Percentiles rank a stretch among this genome's conserved stretches.
Conservation (phyloP, 768 basidiomycete species). For the Lentinus brumalis region DNA sequence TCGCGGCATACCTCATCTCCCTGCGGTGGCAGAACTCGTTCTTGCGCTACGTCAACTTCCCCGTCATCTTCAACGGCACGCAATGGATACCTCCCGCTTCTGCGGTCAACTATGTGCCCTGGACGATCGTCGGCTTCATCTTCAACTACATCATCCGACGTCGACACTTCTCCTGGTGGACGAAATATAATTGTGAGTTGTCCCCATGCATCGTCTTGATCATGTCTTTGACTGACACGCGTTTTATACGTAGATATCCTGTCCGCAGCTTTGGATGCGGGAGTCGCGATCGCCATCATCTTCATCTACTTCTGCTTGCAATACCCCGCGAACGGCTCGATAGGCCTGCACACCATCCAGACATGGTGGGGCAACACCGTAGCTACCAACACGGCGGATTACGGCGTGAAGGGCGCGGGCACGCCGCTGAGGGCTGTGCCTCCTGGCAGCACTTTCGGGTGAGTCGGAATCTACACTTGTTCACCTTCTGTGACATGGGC, state of each 20-base stretch:
- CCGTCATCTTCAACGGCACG: conserved; percentile 70
- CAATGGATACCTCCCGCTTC: conserved; percentile 78
- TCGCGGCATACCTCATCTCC: conserved; percentile 53
- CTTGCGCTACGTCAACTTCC: conserved; percentile 55
- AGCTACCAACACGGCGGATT: conserved; percentile 22
- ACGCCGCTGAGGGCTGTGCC: conserved; percentile 21
- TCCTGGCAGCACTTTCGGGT: conserved; percentile 32
- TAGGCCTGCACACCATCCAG: conserved; percentile 35
- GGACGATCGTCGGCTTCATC: conserved; percentile 74
- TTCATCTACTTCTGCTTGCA: conserved; percentile 64
- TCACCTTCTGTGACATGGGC: background rate
- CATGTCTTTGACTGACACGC: background rate
- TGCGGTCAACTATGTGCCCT: conserved; percentile 83
- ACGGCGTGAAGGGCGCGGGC: conserved; percentile 19
- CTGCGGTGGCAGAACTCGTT: conserved; percentile 66
- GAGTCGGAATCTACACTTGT: conserved; percentile 1
- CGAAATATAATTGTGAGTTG: conserved; percentile 72
- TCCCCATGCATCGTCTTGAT: background rate
- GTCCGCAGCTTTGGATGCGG: conserved; percentile 76
- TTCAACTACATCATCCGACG: conserved; percentile 76
- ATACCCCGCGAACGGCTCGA: conserved; percentile 36
- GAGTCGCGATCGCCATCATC: conserved; percentile 68
- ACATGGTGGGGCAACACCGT: conserved; percentile 44
- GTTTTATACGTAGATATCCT: conserved; percentile 53
- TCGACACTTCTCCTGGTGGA: conserved; percentile 73